Conservation (phyloP, 108 stramenopile species). For the Stephanodiscus minutulus region DNA sequence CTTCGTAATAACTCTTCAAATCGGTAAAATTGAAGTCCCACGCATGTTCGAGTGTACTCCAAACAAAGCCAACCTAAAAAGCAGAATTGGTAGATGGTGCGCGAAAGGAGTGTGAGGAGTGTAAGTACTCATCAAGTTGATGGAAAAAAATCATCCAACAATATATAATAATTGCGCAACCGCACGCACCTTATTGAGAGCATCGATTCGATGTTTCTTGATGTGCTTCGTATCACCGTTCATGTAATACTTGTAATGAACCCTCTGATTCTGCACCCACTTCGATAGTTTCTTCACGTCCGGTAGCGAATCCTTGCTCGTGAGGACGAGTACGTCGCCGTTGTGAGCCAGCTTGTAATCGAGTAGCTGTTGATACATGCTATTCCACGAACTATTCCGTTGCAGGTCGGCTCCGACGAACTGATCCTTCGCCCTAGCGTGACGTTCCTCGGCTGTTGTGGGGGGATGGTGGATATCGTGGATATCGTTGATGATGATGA, state of each 20-base stretch:
- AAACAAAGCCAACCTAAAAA: slow-evolving; percentile 16
- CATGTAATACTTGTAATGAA: slow-evolving; percentile 27
- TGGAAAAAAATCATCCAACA: too few relatives aligned
- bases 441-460: slow-evolving; percentile 5
- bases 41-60: slow-evolving; percentile 16
- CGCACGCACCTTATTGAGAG: slow-evolving; percentile 5
- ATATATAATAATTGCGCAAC: background rate
- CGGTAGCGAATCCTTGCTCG: slow-evolving; percentile 16
- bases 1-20: slow-evolving; percentile 9
- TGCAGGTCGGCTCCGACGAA: background rate
- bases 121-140: too few relatives aligned
- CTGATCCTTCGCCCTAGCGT: background rate
- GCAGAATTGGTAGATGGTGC: background rate
- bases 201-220: slow-evolving; percentile 23
- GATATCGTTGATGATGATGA: too few relatives aligned
- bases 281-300: slow-evolving; percentile 19
- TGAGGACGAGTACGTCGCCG: slow-evolving; percentile 7
- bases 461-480: too few relatives aligned
- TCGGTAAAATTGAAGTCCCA: slow-evolving; percentile 22
- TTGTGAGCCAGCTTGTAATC: slow-evolving; percentile 3
- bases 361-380: slow-evolving; percentile 7
- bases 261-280: slow-evolving; percentile 29
- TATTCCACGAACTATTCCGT: background rate
- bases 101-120: background rate
- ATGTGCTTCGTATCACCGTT: slow-evolving; percentile 34